A percentile compares a stretch with the other conserved stretches of the same genome.
Evolutionary conservation across 139 green algal genomes (phyloP).

Genomic region (Micromonas pusilla): DNA sequence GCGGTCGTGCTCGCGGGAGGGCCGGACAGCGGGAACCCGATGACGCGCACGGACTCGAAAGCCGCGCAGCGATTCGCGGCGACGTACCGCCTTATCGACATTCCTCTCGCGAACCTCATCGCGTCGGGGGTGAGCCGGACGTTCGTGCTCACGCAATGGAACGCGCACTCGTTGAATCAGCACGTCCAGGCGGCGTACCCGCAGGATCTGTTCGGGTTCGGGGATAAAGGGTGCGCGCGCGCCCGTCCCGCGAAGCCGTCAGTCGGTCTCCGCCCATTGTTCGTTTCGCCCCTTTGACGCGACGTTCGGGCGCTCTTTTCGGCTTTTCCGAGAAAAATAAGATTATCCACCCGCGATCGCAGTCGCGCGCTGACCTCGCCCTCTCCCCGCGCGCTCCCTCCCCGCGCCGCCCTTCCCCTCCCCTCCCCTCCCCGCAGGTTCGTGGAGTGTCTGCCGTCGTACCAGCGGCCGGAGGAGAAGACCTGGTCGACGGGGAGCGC

Average conservation of each 20-base stretch:
- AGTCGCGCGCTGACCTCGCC: too few relatives aligned
- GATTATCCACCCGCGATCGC: too few relatives aligned
- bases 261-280: neutral
- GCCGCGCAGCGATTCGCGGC: neutral
- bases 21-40: neutral
- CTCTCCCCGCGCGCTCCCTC: too few relatives aligned
- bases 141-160: constrained; percentile 31
- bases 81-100: constrained; percentile 12
- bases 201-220: neutral
- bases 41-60: neutral
- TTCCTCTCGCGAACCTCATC: constrained; percentile 3
- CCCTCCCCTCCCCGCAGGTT: neutral
- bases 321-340: too few relatives aligned
- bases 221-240: neutral
- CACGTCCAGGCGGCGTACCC: constrained; percentile 12
- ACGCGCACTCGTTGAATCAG: constrained; percentile 5
- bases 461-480: neutral
- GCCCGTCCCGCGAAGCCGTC: neutral
- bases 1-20: constrained; percentile 12
- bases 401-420: too few relatives aligned
- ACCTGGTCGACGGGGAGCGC: constrained; percentile 6
- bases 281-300: neutral
- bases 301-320: too few relatives aligned
- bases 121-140: neutral
- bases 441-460: neutral